Base-by-base conservation (phyloP, 805 yeast genomes). In the Tetrapisispora pingtungensis region DNA sequence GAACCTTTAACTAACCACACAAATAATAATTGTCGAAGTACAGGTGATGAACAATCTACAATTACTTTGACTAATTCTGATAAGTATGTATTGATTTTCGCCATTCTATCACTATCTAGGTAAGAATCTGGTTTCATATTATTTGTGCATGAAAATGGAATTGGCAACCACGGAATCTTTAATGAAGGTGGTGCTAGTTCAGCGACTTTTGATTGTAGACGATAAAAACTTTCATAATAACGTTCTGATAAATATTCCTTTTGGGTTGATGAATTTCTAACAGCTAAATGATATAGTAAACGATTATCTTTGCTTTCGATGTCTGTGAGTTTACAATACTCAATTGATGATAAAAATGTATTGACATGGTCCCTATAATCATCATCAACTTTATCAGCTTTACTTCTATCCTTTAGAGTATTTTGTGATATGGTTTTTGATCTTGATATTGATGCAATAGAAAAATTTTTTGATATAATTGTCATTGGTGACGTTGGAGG, bases 401-500 rank as follows among this genome's bases (percentile, higher is more conserved):
- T 20, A 36, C 32, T 27, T 28, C 28, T 17, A 13, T 12, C 33
- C 10, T 40, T n/a, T 12, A 17, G 2, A 32, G 17, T 33, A 17
- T 24, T 22, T 7, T 26, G 24, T 10, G 36, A 33, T 12, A 18
- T 34, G 12, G 40, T 40, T 27, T 22, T n/a, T 18, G 47, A 40
- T 36, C 55, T 48, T 3, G 52, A 46, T 8, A 42, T 15, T 22
- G 51, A 48, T 6, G 51, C 52, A 4, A 43, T 32, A 4, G 52
- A 46, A 30, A 51, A 53, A 10, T 43, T 40, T 17, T 33, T 45
- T 4, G 57, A 53, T 6, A 40, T 34, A 4, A 53, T 39, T 4
- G 55, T 51, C 8, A 51, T 49, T 20, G 57, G 57, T 8, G 57
- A 49, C 1, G 54, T 50, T n/a, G 55, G 54, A 12, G 55, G 55